Evolutionary conservation across 306 rosid genomes (phyloP), one percentile per base, ranked within the genome.

Genomic region (Neltuma alba): DNA sequence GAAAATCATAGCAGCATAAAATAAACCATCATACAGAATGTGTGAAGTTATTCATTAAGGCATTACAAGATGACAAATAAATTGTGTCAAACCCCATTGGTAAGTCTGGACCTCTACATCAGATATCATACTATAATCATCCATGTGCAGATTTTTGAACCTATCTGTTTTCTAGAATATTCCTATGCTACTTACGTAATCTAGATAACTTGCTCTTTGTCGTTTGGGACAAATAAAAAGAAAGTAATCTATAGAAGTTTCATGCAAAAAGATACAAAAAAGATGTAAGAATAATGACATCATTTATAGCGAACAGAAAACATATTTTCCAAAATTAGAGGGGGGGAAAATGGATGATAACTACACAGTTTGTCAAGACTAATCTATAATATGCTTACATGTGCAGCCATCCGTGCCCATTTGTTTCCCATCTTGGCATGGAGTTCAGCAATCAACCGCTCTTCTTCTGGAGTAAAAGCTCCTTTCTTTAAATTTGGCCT

Each of bases 401-500:
- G 90, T 48, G 93, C 88, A 0, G 98, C 97, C 97, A 95, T 95
- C 74, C 91, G 94, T 28, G 99, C 98, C 99, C 99, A 95, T 89
- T 86, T 95, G 89, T 95, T 95, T 81, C 99, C 99, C 93, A 93
- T 87, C 88, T 88, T 88, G 34, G 92, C 89, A 55, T 95, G 99
- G 80, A 95, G 98, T 76, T 91, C 88, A 85, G 90, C 88, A 76
- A 95, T 95, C 80, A 89, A 33, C 75, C 33, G 84, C 85, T 91
- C 99, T 85, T 95, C 98, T 65, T 90, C 96, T 2, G 87, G 68
- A 23, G 96, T 89, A 84, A 95, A 89, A 10, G 97, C 83, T 44
- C 98, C 99, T 82, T 95, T 95, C 91, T 89, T 95, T 85, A 95
- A 89, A 86, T 95, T 89, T 44, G 99, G 99, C 89, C 99, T 91